These are phyloP conservation scores for Talaromyces sp. DNA, from an alignment of 2,329 filamentous ascomycete genomes.

Conservation along the genomic window DNA sequence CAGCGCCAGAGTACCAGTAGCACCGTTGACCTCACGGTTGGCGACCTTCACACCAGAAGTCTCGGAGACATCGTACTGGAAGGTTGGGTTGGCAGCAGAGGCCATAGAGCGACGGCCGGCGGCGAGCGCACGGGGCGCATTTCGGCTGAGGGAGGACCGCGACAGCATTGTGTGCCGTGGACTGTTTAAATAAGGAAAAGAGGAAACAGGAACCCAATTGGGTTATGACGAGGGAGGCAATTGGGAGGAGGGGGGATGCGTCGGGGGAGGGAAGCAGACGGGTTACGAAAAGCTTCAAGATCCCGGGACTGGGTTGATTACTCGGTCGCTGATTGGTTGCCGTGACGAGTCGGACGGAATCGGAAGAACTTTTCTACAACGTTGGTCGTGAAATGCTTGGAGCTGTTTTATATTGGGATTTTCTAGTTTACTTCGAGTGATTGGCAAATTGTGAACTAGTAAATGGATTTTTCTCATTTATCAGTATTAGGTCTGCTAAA, in stretches of 20 bases:
- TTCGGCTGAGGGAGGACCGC: slow-evolving; percentile 66
- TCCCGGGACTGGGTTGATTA: slow-evolving; percentile 42
- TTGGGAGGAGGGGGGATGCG: slow-evolving; percentile 27
- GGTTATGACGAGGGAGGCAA: slow-evolving; percentile 34
- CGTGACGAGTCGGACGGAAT: slow-evolving; percentile 44
- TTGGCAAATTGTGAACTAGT: no score
- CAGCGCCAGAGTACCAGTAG: slow-evolving; percentile 86
- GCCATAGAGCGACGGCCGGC: slow-evolving; percentile 64
- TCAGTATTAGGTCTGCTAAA: no score
- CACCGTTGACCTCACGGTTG: slow-evolving; percentile 83
- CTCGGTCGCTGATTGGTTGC: slow-evolving; percentile 41
- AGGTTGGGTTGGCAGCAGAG: slow-evolving; percentile 68
- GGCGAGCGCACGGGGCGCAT: slow-evolving; percentile 64
- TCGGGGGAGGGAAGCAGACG: slow-evolving; percentile 30
- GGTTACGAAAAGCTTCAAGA: slow-evolving; percentile 48
- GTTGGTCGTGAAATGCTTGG: neutral
- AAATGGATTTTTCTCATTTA: no score
- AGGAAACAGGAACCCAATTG: slow-evolving; percentile 38
- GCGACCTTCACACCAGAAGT: slow-evolving; percentile 89
- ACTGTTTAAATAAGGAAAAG: slow-evolving; percentile 36
- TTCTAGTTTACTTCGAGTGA: no score
- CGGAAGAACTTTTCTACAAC: slow-evolving; percentile 31
- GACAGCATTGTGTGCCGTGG: slow-evolving; percentile 67
- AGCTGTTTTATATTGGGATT: neutral
- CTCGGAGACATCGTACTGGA: slow-evolving; percentile 86